These are phyloP conservation scores for Penicillium sclerotigenum DNA, from an alignment of 2,329 filamentous ascomycete species.

Conservation along the genomic window DNA sequence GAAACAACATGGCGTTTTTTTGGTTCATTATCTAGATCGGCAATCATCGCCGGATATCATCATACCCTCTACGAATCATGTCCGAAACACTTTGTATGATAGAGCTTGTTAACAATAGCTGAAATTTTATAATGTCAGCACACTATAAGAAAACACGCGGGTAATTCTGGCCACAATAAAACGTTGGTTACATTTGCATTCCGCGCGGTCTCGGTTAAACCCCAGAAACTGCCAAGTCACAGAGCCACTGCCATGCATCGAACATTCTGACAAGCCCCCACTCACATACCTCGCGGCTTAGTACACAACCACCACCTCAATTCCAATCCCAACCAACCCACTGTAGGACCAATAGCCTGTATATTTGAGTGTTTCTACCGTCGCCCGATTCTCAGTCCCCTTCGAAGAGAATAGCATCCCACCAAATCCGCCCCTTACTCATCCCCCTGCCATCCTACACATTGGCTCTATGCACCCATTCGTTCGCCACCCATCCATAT, in stretches of 20 bases:
- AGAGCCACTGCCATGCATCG: neutral
- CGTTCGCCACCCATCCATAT: neutral
- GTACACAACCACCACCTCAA: neutral
- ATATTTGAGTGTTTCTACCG: no score
- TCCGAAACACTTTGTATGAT: neutral
- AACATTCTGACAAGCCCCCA: neutral
- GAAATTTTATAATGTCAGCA: neutral
- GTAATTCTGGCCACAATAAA: neutral
- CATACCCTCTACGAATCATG: conserved; percentile 3
- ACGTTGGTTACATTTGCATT: neutral
- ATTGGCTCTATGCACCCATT: neutral
- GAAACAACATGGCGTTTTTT: neutral
- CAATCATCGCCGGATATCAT: neutral
- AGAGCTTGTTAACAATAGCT: neutral
- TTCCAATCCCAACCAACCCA: neutral
- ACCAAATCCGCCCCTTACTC: neutral
- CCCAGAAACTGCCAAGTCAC: neutral
- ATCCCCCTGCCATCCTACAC: neutral
- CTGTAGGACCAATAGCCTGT: no score
- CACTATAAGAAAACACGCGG: neutral
- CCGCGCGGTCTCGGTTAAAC: neutral
- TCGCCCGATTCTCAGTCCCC: neutral
- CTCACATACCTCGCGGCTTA: neutral
- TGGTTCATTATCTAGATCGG: neutral
- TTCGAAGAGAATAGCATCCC: neutral